Conservation (phyloP, 139 green algal species). For the Haematococcus sp. region DNA sequence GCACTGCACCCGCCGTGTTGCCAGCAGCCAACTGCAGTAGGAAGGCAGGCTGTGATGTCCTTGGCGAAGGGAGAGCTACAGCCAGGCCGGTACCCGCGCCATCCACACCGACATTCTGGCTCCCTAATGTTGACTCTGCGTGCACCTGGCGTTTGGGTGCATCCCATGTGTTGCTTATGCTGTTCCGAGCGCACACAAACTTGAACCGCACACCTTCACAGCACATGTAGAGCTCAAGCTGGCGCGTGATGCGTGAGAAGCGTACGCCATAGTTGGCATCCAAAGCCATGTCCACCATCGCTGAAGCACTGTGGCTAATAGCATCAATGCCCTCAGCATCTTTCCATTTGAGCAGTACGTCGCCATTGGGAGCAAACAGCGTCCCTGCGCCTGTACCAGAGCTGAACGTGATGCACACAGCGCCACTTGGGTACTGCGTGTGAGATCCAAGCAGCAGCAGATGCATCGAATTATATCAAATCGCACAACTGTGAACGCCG, state of each 20-base stretch:
- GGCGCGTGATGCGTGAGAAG: not conserved
- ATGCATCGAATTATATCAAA: too few relatives aligned
- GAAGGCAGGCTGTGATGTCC: not conserved
- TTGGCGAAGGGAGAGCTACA: not conserved
- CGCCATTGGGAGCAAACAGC: conserved; percentile 18
- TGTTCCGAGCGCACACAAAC: conserved; percentile 11
- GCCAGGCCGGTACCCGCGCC: not conserved
- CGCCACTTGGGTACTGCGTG: conserved; percentile 32
- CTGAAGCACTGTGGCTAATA: not conserved
- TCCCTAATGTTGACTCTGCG: not conserved
- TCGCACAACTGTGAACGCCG: too few relatives aligned
- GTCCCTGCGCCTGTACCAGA: conserved; percentile 10
- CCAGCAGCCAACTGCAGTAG: too few relatives aligned
- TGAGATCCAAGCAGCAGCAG: too few relatives aligned
- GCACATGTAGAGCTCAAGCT: conserved; percentile 16
- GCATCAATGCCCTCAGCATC: not conserved
- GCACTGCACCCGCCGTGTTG: too few relatives aligned
- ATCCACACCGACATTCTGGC: not conserved
- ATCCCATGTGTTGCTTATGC: not conserved
- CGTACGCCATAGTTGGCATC: conserved; percentile 16
- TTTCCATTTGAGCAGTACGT: conserved; percentile 18
- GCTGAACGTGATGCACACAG: conserved; percentile 19
- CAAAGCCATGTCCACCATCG: conserved; percentile 22
- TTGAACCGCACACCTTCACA: conserved; percentile 9
- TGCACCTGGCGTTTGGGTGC: not conserved